A percentile compares a stretch with the other conserved stretches of the same genome.
phyloP scores from a whole-genome alignment of 306 rosid genomes.

The Trifolium pratense region DNA sequence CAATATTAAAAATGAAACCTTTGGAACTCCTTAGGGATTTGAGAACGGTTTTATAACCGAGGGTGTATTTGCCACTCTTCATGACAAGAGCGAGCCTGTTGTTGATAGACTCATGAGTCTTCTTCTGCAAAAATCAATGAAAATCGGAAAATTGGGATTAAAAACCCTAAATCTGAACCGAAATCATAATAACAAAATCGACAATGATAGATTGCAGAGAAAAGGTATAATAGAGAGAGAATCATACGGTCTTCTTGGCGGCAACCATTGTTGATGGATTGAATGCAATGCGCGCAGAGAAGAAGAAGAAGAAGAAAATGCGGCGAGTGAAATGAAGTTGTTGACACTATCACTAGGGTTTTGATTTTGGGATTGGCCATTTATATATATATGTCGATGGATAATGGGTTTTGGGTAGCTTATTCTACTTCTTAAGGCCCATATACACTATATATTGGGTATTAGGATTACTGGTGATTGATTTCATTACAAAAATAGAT shows the following conservation, averaged over 20 bases:
- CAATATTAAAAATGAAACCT: conserved; percentile 41
- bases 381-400: not conserved
- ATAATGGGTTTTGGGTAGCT: not conserved
- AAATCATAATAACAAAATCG: not conserved
- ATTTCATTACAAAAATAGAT: no score
- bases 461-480: no score
- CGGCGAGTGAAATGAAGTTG: not conserved
- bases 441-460: not conserved
- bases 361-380: not conserved
- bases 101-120: conserved; percentile 90
- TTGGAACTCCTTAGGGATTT: conserved; percentile 75
- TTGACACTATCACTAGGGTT: not conserved
- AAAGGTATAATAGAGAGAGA: not conserved
- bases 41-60: conserved; percentile 81
- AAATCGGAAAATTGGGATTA: not conserved
- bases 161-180: conserved; percentile 1
- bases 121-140: conserved; percentile 52
- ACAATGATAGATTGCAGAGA: no score
- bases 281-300: not conserved
- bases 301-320: not conserved
- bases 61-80: conserved; percentile 85
- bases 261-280: conserved; percentile 55
- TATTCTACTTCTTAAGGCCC: not conserved
- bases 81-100: conserved; percentile 88
- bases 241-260: conserved; percentile 63